Evolutionary conservation across 2,329 filamentous ascomycete species (phyloP).

Genomic region (Talaromyces islandicus): DNA sequence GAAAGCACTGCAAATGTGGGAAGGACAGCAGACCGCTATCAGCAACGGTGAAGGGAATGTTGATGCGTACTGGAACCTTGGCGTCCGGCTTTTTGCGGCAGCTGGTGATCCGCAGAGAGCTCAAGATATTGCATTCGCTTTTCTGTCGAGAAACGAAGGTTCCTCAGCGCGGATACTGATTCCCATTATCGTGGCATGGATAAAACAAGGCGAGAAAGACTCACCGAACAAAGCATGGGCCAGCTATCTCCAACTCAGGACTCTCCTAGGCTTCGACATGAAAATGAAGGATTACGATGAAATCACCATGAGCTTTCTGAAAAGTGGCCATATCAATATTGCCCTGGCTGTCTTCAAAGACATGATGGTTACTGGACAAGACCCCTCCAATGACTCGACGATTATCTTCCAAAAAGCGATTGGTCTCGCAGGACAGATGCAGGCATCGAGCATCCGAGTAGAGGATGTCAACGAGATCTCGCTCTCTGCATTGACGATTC

Average conservation of each 20-base stretch:
- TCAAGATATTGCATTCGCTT: slow-evolving; percentile 42
- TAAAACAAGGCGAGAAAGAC: slow-evolving; percentile 45
- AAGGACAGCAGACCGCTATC: slow-evolving; percentile 49
- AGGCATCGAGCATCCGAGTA: slow-evolving; percentile 36
- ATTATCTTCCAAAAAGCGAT: slow-evolving; percentile 39
- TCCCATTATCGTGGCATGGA: slow-evolving; percentile 64
- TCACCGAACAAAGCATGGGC: slow-evolving; percentile 58
- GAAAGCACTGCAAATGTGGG: slow-evolving; percentile 60
- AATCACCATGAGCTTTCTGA: slow-evolving; percentile 65
- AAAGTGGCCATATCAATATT: slow-evolving; percentile 57
- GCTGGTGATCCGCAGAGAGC: slow-evolving; percentile 43
- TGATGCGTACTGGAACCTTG: slow-evolving; percentile 42
- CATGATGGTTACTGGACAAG: slow-evolving; percentile 67
- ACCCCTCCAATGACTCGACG: slow-evolving; percentile 38
- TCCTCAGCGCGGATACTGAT: slow-evolving; percentile 40
- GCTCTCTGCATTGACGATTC: slow-evolving; percentile 42
- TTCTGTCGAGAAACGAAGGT: slow-evolving; percentile 29
- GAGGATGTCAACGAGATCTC: slow-evolving; percentile 44
- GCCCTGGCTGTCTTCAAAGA: slow-evolving; percentile 77
- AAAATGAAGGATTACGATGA: slow-evolving; percentile 70
- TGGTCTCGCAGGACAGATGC: slow-evolving; percentile 34
- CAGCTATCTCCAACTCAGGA: slow-evolving; percentile 60
- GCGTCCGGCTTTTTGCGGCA: slow-evolving; percentile 46
- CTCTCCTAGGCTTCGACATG: slow-evolving; percentile 55
- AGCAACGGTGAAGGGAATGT: slow-evolving; percentile 37